Percentiles rank a stretch among this genome's conserved stretches.
These are phyloP conservation scores for Erodium texanum DNA, from an alignment of 441 rosid species.

Conservation along the genomic window DNA sequence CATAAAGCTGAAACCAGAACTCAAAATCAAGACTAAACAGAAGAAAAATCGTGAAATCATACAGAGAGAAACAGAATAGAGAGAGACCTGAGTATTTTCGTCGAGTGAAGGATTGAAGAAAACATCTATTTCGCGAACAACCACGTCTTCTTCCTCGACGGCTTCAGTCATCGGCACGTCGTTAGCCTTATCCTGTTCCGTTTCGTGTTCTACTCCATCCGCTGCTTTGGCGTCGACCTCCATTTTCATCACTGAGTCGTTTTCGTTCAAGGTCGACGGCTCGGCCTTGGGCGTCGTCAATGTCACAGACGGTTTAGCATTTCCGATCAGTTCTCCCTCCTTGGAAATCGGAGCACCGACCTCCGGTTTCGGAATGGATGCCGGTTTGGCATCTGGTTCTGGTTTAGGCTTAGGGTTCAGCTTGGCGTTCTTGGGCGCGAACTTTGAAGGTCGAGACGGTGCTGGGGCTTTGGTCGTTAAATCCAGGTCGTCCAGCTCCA, in stretches of 20 bases:
- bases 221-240: slow-evolving; percentile 39
- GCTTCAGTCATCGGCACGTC: slow-evolving; percentile 32
- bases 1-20: slow-evolving; percentile 46
- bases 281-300: slow-evolving; percentile 27
- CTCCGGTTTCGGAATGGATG: slow-evolving; percentile 24
- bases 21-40: background rate
- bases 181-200: slow-evolving; percentile 18
- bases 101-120: slow-evolving; percentile 53
- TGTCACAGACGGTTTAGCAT: slow-evolving; percentile 21
- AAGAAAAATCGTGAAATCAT: background rate
- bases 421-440: slow-evolving; percentile 37
- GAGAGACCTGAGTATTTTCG: slow-evolving; percentile 38
- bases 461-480: slow-evolving; percentile 25
- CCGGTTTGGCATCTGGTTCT: slow-evolving; percentile 16
- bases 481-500: slow-evolving; percentile 36
- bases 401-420: slow-evolving; percentile 28
- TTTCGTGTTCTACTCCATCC: slow-evolving; percentile 14
- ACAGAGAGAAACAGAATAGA: background rate
- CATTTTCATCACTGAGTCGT: slow-evolving; percentile 31
- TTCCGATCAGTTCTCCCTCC: slow-evolving; percentile 26
- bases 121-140: slow-evolving; percentile 88
- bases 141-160: slow-evolving; percentile 36
- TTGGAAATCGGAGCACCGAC: slow-evolving; percentile 11
- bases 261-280: slow-evolving; percentile 24
- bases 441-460: slow-evolving; percentile 42